Evolutionary conservation across 1,139 yeast genomes (phyloP), one percentile per base, ranked within the genome.

Genomic region (Zygosaccharomyces sapae): DNA sequence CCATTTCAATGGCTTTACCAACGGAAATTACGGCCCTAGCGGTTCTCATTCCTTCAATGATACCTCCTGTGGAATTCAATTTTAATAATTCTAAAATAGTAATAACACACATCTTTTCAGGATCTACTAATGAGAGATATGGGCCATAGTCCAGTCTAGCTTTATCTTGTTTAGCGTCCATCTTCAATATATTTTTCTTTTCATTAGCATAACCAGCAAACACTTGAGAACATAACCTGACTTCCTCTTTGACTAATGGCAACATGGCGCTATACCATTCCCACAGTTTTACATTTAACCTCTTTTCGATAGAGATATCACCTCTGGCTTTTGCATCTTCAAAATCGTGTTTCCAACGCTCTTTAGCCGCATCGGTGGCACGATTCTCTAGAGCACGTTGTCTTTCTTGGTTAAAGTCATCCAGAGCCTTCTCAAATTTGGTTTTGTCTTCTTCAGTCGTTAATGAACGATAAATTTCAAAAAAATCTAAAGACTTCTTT

Each of bases 281-380:
- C 77, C 88, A 92, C 36, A 92, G 70, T 55, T 82, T 80, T 1
- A 81, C 83, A 53, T 87, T 89, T 44, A 90, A 70, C 4, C 79
- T 76, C 51, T 79, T 77, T 46, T 79, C 75, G 42, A 82, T 69
- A 22, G 80, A 67, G 38, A 80, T 54, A 6, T 73, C 78, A n/a
- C 90, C 89, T 56, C 83, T 73, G 43, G 75, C 77, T 51, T 77
- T 78, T 65, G 83, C 73, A 50, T 79, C 83, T 58, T 87, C 94
- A 58, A 79, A 84, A 55, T 84, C 92, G 57, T 82, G 83, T 61
- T 80, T 83, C 97, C 97, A 92, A 64, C 86, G 84, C 60, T 83
- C 87, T 53, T 77, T 80, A 0, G 97, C 95, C 2, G 92, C 92
- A 56, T 86, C 92, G 7, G 85, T 74, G 3, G 95, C 94, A 50